phyloP scores from a whole-genome alignment of 1,284 basidiomycete genomes.

The Rhodotorula sp. region DNA sequence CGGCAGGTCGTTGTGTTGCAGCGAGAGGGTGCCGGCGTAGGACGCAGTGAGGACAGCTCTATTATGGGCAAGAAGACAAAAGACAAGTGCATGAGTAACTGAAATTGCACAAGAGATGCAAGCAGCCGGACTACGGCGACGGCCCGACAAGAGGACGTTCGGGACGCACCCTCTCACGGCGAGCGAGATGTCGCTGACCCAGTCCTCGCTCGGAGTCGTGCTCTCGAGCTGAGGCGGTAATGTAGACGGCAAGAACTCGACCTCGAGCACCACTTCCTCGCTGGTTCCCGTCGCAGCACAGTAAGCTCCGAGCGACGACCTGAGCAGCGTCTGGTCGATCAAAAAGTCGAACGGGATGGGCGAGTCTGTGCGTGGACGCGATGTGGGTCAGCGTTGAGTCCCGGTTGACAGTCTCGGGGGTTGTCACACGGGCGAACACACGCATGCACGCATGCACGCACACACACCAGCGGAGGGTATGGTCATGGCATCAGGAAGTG shows the following conservation, averaged over 20 bases:
- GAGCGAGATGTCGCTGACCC: slow-evolving; percentile 82
- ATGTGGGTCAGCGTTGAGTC: background rate
- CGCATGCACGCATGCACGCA: background rate
- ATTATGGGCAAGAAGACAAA: slow-evolving; percentile 1
- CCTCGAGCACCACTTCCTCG: slow-evolving; percentile 73
- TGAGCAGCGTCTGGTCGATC: slow-evolving; percentile 74
- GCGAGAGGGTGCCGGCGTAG: slow-evolving; percentile 48
- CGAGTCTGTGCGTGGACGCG: slow-evolving; percentile 24
- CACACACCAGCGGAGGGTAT: background rate
- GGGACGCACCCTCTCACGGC: slow-evolving; percentile 63
- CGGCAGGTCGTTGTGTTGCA: slow-evolving; percentile 39
- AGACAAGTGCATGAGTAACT: slow-evolving; percentile 5
- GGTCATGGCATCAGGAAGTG: slow-evolving; percentile 37
- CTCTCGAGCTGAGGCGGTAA: slow-evolving; percentile 82
- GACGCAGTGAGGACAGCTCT: slow-evolving; percentile 48
- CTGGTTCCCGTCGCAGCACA: slow-evolving; percentile 64
- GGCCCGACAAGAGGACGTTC: slow-evolving; percentile 2
- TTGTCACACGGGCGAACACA: background rate
- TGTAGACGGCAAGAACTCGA: slow-evolving; percentile 91
- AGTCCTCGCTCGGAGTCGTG: slow-evolving; percentile 84
- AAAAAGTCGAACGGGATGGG: slow-evolving; percentile 94
- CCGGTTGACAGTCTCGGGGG: background rate
- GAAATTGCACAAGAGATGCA: slow-evolving; percentile 3
- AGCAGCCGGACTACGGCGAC: slow-evolving; percentile 5
- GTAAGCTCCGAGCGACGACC: slow-evolving; percentile 73